A percentile compares a stretch with the other conserved stretches of the same genome.
Evolutionary conservation across 2,329 filamentous ascomycete genomes (phyloP).

Genomic region (Bertia moriformis): DNA sequence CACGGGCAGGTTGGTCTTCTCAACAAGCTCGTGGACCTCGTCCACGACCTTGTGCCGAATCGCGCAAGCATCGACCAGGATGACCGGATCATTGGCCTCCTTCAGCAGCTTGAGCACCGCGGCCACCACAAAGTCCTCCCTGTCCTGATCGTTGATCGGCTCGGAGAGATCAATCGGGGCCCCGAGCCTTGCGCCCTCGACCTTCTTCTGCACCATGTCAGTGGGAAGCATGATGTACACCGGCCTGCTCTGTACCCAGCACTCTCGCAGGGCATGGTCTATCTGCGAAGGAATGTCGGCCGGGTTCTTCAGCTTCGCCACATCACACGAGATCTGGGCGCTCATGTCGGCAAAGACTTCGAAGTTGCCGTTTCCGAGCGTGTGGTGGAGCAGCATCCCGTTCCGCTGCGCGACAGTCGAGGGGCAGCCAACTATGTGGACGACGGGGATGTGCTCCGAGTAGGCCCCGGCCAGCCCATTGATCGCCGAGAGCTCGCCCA

Average conservation of each 20-base stretch:
- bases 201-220: no score
- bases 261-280: background rate
- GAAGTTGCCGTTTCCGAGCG: background rate
- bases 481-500: constrained; percentile 23
- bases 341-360: background rate
- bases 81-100: no score
- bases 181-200: no score
- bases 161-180: background rate
- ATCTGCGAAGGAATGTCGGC: background rate
- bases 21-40: background rate
- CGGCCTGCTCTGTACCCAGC: background rate
- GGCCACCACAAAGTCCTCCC: no score
- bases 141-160: background rate
- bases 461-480: background rate
- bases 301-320: background rate
- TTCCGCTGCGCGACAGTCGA: background rate
- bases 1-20: background rate
- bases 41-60: background rate
- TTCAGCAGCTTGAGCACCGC: no score
- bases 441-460: background rate
- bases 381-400: background rate
- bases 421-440: background rate
- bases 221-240: background rate
- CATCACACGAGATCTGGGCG: background rate
- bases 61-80: background rate